phyloP scores from a whole-genome alignment of 495 filamentous ascomycete genomes.

The Xylaria venustula region DNA sequence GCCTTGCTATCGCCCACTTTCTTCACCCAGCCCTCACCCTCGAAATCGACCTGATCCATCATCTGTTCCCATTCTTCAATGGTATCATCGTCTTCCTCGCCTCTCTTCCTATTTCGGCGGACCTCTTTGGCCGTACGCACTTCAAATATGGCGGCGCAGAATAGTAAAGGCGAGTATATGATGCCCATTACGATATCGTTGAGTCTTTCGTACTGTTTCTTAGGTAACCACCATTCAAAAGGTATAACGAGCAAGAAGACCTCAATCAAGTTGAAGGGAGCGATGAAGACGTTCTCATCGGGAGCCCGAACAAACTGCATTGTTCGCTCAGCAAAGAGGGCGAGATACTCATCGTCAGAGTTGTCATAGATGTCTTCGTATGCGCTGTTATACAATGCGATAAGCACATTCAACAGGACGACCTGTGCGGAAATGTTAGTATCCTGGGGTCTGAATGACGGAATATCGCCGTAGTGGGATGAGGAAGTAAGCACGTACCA shows the following conservation, averaged over 20 bases:
- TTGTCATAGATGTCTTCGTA: constrained; percentile 96
- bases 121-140: constrained; percentile 66
- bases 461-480: too few relatives aligned
- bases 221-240: constrained; percentile 92
- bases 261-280: constrained; percentile 92
- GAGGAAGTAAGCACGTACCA: constrained; percentile 48
- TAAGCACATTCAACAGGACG: constrained; percentile 87
- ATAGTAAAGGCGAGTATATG: constrained; percentile 80
- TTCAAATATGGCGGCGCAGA: constrained; percentile 77
- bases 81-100: constrained; percentile 87
- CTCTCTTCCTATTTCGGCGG: constrained; percentile 65
- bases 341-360: constrained; percentile 91
- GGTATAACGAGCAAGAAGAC: constrained; percentile 75
- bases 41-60: constrained; percentile 67
- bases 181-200: constrained; percentile 86
- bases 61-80: constrained; percentile 93
- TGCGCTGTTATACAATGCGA: constrained; percentile 93
- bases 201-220: constrained; percentile 64
- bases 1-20: constrained; percentile 69
- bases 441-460: background rate
- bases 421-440: constrained; percentile 26
- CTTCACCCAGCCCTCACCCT: constrained; percentile 77
- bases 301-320: constrained; percentile 95
- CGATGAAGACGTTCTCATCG: constrained; percentile 96
- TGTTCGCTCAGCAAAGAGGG: constrained; percentile 84